Evolutionary conservation across 495 filamentous ascomycete species (phyloP), one percentile per base, ranked within the genome.

Genomic region (Cryomyces minteri): DNA sequence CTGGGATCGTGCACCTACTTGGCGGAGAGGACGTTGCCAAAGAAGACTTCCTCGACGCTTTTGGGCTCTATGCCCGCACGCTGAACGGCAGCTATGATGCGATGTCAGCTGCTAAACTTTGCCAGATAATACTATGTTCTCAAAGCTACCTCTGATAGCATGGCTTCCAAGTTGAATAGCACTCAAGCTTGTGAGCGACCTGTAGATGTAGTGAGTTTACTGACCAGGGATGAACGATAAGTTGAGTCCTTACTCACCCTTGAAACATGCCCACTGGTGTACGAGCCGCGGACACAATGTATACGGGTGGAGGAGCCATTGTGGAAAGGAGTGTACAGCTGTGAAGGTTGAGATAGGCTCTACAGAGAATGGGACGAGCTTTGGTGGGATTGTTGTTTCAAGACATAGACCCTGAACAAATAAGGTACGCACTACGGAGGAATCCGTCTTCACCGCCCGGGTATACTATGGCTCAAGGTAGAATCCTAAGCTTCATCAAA

Each of bases 11-110:
- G 8, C 28, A 58, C 72, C 54, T 71, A 95, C 88, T 86, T 86
- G 56, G 88, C 90, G 39, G 87, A 92, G 53, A 98, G 73, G 44
- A 98, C 90, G 71, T 98, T 98, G 57, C 90, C 90, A 55, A 94
- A 90, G 72, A 90, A 92, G 57, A 96, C 84, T 58, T 98, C 90
- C 58, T 96, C 75, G 25, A 98, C 85, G 59, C 90, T 72, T 48
- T 80, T 72, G 40, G 85, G 69, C 61, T 88, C 82, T 65, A 98
- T 73, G 51, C 79, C 77, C 47, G 88, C 84, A 52, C 82, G 79
- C 60, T 84, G 77, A 51, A 98, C 68, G 48, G 88, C 88, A 61
- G 84, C 84, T 88, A 50, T 41, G 48, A 51, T 38, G 10, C 28
- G 44, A 0, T 34, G 29, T 54, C 39, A 53, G 47, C 28, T 36